Evolutionary conservation across 495 filamentous ascomycete species (phyloP), one percentile per base, ranked within the genome.

Genomic region (Cercophora newfieldiana): DNA sequence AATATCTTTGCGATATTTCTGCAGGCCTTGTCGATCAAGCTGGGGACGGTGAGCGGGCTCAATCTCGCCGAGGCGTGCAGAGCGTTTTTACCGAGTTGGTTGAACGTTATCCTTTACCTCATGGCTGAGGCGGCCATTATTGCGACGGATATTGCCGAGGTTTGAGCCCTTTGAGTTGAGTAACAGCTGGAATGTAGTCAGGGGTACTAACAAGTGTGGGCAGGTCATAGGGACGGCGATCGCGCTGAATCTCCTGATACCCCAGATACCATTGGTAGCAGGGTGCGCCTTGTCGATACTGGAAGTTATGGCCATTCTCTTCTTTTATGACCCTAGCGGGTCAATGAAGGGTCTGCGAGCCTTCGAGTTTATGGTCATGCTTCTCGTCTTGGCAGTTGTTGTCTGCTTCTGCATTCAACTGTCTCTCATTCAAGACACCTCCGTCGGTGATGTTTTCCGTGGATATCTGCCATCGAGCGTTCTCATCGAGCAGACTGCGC

Each of bases 201-300:
- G 18, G 12, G 31, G 29, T 25, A 22, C 67, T 66, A 56, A 74
- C 53, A 19, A 19, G 8, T 18, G 19, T 66, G 4, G 12, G 28
- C 65, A 92, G 90, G 92, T 97, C 37, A 91, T 96, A 67, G 93
- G 93, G 37, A 93, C 90, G 2, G 93, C 93, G 1, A 96, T 97
- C 71, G 90, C 90, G 19, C 80, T 96, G 60, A 95, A 96, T 70
- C 77, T 97, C 10, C 84, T 96, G 2, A 77, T 92, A 12, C 82
- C 83, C 10, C 83, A 91, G 22, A 83, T 96, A 10, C 93, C 92
- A 0, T 80, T 97, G 5, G 89, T 94, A 2, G 91, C 90, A n/a
- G 93, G 93, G 25, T 96, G 93, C 71, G 92, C 90, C 21, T 84
- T 96, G 51, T 94, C 91, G 2, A 87, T 97, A 56, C 79, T 87